These are phyloP conservation scores for Geoglossum cookeanum DNA, from an alignment of 2,329 filamentous ascomycete species.

Conservation along the genomic window DNA sequence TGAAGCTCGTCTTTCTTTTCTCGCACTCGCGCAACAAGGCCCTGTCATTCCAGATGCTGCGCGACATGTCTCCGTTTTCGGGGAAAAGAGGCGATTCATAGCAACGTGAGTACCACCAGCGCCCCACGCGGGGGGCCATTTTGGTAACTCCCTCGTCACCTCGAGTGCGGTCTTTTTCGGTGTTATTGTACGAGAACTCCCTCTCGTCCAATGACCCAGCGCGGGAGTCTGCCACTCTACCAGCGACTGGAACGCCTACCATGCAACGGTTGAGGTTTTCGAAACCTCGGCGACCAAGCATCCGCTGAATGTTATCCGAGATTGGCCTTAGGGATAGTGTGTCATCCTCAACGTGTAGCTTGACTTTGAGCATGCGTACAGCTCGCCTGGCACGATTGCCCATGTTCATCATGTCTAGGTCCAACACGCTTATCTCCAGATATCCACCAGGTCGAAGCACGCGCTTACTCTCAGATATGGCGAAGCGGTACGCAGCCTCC, in stretches of 20 bases:
- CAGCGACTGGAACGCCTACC: slow-evolving; percentile 55
- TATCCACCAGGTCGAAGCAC: slow-evolving; percentile 62
- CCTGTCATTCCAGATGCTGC: slow-evolving; percentile 62
- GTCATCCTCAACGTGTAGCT: slow-evolving; percentile 40
- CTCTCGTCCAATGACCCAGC: slow-evolving; percentile 8
- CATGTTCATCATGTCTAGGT: slow-evolving; percentile 70
- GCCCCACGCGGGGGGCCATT: slow-evolving; percentile 76
- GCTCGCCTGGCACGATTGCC: slow-evolving; percentile 49
- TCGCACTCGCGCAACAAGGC: slow-evolving; percentile 68
- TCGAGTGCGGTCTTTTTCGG: slow-evolving; percentile 51
- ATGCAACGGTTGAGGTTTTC: slow-evolving; percentile 54
- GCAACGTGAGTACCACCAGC: slow-evolving; percentile 93
- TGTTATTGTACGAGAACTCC: slow-evolving; percentile 35
- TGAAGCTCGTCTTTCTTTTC: slow-evolving; percentile 68
- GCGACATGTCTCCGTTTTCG: slow-evolving; percentile 28
- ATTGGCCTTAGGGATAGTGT: slow-evolving; percentile 37
- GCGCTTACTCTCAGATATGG: slow-evolving; percentile 56
- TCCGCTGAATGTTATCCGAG: slow-evolving; percentile 38
- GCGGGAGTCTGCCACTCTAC: slow-evolving; percentile 23
- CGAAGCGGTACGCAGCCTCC: slow-evolving; percentile 47
- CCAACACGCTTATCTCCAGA: slow-evolving; percentile 60
- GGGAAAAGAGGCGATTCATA: slow-evolving; percentile 52
- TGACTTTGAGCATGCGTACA: slow-evolving; percentile 52
- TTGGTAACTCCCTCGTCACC: slow-evolving; percentile 72
- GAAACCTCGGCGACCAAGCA: slow-evolving; percentile 52